Percentiles rank a stretch among this genome's conserved stretches.
phyloP scores from a whole-genome alignment of 306 rosid genomes.

The Psophocarpus tetragonolobus region DNA sequence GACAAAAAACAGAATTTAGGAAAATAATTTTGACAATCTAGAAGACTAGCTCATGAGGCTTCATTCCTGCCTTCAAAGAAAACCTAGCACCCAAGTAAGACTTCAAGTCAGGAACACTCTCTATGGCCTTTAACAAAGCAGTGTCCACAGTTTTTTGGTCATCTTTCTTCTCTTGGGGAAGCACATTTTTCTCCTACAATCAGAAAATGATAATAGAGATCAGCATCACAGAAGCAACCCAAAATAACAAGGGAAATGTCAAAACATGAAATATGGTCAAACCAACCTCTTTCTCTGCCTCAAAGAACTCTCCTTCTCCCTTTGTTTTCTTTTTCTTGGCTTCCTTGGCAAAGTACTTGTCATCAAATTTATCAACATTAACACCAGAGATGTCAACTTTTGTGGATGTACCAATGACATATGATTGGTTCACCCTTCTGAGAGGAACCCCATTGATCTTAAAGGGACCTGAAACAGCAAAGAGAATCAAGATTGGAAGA shows the following conservation, averaged over 20 bases:
- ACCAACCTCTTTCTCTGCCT: conserved; percentile 59
- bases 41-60: conserved; percentile 77
- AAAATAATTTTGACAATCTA: conserved; percentile 23
- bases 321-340: conserved; percentile 51
- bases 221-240: background rate
- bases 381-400: conserved; percentile 54
- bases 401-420: conserved; percentile 61
- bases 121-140: conserved; percentile 59
- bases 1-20: conserved; percentile 15
- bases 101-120: conserved; percentile 63
- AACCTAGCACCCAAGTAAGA: conserved; percentile 73
- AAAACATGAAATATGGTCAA: background rate
- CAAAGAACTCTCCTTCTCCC: conserved; percentile 60
- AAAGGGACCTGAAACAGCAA: conserved; percentile 52
- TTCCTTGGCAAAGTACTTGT: conserved; percentile 55
- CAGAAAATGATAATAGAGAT: background rate
- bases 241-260: background rate
- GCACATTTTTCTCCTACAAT: conserved; percentile 57
- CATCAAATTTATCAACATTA: conserved; percentile 51
- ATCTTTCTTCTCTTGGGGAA: conserved; percentile 72
- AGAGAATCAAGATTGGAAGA: background rate
- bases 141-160: conserved; percentile 69
- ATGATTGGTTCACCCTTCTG: conserved; percentile 63
- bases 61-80: conserved; percentile 72
- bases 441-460: conserved; percentile 70